phyloP scores from a whole-genome alignment of 495 filamentous ascomycete genomes.

The Xylaria palmicola region DNA sequence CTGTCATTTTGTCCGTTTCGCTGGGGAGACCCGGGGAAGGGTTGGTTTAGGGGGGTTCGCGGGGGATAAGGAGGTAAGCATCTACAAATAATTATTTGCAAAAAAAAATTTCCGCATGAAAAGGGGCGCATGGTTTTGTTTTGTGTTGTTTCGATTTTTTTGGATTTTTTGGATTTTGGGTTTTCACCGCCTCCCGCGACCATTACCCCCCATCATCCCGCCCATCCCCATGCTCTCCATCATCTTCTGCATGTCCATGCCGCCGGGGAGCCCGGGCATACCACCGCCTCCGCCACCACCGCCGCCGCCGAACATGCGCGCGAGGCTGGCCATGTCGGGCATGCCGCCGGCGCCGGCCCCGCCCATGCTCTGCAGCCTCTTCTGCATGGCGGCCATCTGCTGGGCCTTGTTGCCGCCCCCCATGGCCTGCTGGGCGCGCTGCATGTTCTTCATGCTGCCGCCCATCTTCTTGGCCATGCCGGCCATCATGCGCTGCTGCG shows the following conservation, averaged over 20 bases:
- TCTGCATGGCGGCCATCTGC: slow-evolving; percentile 98
- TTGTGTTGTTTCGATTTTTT: not conserved
- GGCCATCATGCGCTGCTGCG: slow-evolving; percentile 98
- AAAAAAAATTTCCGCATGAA: no score
- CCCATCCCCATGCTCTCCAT: slow-evolving; percentile 82
- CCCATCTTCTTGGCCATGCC: slow-evolving; percentile 99
- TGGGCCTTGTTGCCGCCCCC: slow-evolving; percentile 82
- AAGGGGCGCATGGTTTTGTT: not conserved
- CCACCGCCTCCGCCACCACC: slow-evolving; percentile 39
- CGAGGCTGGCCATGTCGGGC: slow-evolving; percentile 79
- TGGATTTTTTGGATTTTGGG: not conserved
- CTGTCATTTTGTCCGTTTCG: slow-evolving; percentile 1
- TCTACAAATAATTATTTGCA: no score
- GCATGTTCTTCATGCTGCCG: slow-evolving; percentile 94
- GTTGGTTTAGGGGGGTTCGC: no score
- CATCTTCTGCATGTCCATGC: slow-evolving; percentile 80
- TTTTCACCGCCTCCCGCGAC: slow-evolving; percentile 28
- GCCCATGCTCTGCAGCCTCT: slow-evolving; percentile 88
- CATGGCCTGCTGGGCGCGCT: slow-evolving; percentile 86
- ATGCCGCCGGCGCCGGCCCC: slow-evolving; percentile 60
- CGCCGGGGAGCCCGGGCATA: slow-evolving; percentile 51
- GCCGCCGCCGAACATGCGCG: slow-evolving; percentile 75
- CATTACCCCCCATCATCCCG: slow-evolving; percentile 42
- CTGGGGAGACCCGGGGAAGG: slow-evolving; percentile 4
- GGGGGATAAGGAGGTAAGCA: no score